Base-by-base conservation (phyloP, 1,139 yeast genomes). In the Lodderomyces jiufengensis region DNA sequence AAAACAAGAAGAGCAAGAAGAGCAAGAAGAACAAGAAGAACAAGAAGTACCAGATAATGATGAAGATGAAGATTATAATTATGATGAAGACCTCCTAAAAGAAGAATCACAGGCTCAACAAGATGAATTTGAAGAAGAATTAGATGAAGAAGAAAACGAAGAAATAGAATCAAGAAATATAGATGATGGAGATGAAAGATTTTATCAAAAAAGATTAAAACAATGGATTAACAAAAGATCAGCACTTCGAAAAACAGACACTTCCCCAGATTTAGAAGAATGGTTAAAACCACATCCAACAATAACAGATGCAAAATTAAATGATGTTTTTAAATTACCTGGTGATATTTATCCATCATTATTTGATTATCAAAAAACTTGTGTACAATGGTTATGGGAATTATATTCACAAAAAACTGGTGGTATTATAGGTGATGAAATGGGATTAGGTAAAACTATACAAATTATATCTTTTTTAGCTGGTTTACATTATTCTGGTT, bases 401-500 rank as follows among this genome's bases (percentile, higher is more conserved):
- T 66, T 92, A 13, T 83, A 86, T 50, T 72, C 79, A 13, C 97
- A 90, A 52, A 80, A 78, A 37, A 81, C 92, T 2, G 98, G 98
- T 1, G 98, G 98, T 0, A 92, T 92, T 9, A 74, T 92, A 32
- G 97, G 97, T 23, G 98, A 92, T 59, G 98, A 92, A 57, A 92
- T 92, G 98, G 98, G 98, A 0, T 61, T 92, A 11, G 98, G 98
- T 2, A 92, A 92, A 53, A 92, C 98, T 0, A 84, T 92, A 38
- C 98, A 92, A 55, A 75, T 92, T 7, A 87, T 87, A 28, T 78
- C 97, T 0, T 92, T 92, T 55, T 54, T 92, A 8, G 97, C 97
- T 0, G 95, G 95, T 0, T 64, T 92, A 27, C 95, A 88, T 52
- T 85, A 88, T 54, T 84, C 95, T 12, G 81, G 83, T 0, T 63